phyloP scores from a whole-genome alignment of 768 basidiomycete species.

The Suillus lakei region DNA sequence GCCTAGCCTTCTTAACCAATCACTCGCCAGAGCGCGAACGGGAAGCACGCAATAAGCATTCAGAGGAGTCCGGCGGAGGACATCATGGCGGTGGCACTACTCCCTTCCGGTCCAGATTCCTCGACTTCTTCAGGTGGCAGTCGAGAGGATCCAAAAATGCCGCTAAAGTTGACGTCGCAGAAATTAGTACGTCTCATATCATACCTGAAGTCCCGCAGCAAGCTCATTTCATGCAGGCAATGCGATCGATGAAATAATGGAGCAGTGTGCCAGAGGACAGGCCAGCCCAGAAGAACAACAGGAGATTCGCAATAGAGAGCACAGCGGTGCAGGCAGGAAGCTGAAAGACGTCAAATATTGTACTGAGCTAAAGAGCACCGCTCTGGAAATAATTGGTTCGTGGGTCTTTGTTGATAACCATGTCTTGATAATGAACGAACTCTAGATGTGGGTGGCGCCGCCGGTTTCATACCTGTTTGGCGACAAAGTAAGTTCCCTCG shows the following conservation, averaged over 20 bases:
- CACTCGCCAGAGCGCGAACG: neutral
- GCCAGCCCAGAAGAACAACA: neutral
- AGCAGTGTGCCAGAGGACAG: neutral
- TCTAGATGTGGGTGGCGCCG: neutral
- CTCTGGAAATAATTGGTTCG: conserved; percentile 11
- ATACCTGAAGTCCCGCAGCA: neutral
- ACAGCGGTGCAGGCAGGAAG: conserved; percentile 15
- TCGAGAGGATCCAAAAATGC: neutral
- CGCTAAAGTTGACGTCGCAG: neutral
- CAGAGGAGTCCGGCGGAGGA: neutral
- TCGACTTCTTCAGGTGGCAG: neutral
- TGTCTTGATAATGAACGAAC: neutral
- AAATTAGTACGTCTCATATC: neutral
- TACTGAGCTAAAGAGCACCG: conserved; percentile 3
- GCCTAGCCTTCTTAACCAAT: too few relatives aligned
- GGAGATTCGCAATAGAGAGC: conserved; percentile 8
- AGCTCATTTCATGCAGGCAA: neutral
- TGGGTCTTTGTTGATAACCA: neutral
- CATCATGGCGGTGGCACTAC: neutral
- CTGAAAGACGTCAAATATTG: conserved; percentile 18
- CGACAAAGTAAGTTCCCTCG: neutral
- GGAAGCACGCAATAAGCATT: neutral
- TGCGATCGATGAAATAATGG: neutral
- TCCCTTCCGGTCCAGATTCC: neutral
- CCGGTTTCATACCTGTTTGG: neutral